phyloP scores from a whole-genome alignment of 2,329 filamentous ascomycete species.

The Aspergillus hortae region DNA sequence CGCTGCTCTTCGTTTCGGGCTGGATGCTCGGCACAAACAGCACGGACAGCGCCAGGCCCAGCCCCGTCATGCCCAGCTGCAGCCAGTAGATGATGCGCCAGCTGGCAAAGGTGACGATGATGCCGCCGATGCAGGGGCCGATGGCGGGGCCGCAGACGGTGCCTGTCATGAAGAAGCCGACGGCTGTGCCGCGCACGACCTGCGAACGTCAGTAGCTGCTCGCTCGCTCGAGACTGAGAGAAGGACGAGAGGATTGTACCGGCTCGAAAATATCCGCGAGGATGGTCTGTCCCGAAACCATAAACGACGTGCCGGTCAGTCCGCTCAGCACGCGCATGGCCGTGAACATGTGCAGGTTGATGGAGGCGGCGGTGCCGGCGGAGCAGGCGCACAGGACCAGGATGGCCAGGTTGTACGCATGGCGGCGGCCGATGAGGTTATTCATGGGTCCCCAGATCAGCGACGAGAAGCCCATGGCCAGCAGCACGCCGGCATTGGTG shows the following conservation, averaged over 20 bases:
- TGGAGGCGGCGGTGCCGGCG: conserved; percentile 28
- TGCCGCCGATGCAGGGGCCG: conserved; percentile 63
- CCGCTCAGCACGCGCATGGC: conserved; percentile 33
- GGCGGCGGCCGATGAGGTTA: conserved; percentile 26
- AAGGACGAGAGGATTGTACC: conserved; percentile 15
- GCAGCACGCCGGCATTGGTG: conserved; percentile 35
- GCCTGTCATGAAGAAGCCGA: conserved; percentile 43
- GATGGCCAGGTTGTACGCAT: conserved; percentile 33
- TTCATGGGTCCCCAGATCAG: conserved; percentile 35
- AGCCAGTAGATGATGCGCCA: conserved; percentile 80
- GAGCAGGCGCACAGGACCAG: conserved; percentile 30
- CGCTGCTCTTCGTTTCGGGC: conserved; percentile 27
- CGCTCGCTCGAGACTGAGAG: too few relatives aligned
- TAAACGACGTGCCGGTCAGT: conserved; percentile 37
- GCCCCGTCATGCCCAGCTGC: conserved; percentile 64
- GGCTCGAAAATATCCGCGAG: conserved; percentile 39
- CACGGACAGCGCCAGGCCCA: conserved; percentile 57
- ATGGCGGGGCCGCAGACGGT: conserved; percentile 43
- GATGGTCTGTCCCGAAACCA: conserved; percentile 39
- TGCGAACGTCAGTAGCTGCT: conserved; percentile 6
- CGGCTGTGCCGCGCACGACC: conserved; percentile 41
- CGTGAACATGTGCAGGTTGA: conserved; percentile 33
- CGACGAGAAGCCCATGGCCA: conserved; percentile 38
- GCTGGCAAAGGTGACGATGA: conserved; percentile 70
- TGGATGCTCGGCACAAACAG: conserved; percentile 67